These are phyloP conservation scores for Diaporthe sp. DNA, from an alignment of 2,329 filamentous ascomycete species.

Conservation along the genomic window DNA sequence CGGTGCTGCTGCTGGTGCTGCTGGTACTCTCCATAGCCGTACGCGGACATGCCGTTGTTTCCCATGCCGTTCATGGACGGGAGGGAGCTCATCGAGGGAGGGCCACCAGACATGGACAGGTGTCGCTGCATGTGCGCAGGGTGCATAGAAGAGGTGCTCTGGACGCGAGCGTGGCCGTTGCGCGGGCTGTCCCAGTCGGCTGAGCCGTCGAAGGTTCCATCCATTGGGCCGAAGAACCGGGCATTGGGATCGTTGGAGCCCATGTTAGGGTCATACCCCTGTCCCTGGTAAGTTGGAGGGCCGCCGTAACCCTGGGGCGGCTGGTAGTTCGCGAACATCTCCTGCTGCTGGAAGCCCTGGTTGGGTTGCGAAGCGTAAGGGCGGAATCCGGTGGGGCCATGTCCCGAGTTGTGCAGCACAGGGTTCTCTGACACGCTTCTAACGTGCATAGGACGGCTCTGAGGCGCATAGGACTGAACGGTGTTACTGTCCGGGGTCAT, in stretches of 20 bases:
- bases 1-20: slow-evolving; percentile 32
- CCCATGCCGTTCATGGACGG: slow-evolving; percentile 39
- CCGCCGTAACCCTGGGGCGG: slow-evolving; percentile 34
- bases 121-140: slow-evolving; percentile 25
- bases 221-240: slow-evolving; percentile 20
- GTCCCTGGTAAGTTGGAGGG: slow-evolving; percentile 33
- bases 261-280: slow-evolving; percentile 29
- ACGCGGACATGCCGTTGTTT: background rate
- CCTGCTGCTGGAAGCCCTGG: slow-evolving; percentile 35
- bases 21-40: slow-evolving; percentile 18
- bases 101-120: slow-evolving; percentile 32
- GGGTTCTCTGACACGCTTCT: slow-evolving; percentile 42
- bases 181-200: slow-evolving; percentile 35
- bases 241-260: background rate
- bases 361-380: slow-evolving; percentile 27
- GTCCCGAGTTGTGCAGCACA: slow-evolving; percentile 33
- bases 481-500: slow-evolving; percentile 20
- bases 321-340: slow-evolving; percentile 35
- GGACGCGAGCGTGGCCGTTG: slow-evolving; percentile 36
- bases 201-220: slow-evolving; percentile 17
- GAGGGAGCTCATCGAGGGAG: slow-evolving; percentile 31
- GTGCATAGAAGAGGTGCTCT: slow-evolving; percentile 37
- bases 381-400: slow-evolving; percentile 34
- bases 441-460: slow-evolving; percentile 38
- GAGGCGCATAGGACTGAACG: slow-evolving; percentile 34